A percentile compares a stretch with the other conserved stretches of the same genome.
These are phyloP conservation scores for Yamadazyma friedrichii DNA, from an alignment of 1,139 yeast genomes.

Conservation along the genomic window DNA sequence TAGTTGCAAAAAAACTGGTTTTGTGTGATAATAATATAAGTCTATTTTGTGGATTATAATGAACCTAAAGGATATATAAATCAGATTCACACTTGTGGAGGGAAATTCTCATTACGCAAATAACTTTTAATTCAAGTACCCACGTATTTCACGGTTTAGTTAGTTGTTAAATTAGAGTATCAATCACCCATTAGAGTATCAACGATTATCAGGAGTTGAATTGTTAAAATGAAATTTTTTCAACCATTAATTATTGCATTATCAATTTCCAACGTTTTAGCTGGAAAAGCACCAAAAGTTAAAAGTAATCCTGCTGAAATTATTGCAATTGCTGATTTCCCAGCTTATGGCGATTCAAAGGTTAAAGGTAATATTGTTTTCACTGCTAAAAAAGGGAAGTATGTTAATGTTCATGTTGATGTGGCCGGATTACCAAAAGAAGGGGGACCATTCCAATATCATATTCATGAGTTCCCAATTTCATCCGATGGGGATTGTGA, in stretches of 20 bases:
- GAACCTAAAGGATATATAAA: background rate
- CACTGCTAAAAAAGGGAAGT: conserved; percentile 43
- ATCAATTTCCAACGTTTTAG: conserved; percentile 19
- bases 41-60: background rate
- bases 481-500: conserved; percentile 47
- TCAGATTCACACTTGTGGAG: background rate
- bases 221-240: background rate
- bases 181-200: too few relatives aligned
- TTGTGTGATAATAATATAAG: too few relatives aligned
- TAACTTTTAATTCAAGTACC: background rate
- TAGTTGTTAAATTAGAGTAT: too few relatives aligned
- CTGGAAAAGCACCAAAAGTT: conserved; percentile 38
- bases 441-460: conserved; percentile 62
- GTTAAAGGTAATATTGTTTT: conserved; percentile 52
- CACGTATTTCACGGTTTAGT: background rate
- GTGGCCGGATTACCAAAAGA: conserved; percentile 53
- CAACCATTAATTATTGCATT: conserved; percentile 4
- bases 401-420: conserved; percentile 59
- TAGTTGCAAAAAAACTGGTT: conserved; percentile 3
- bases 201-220: too few relatives aligned
- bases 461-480: conserved; percentile 52
- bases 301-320: conserved; percentile 43
- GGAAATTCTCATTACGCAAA: background rate
- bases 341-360: conserved; percentile 37
- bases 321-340: conserved; percentile 59